Conservation (phyloP, 176 grass and related monocot genomes). For the Triticum aestivum region DNA sequence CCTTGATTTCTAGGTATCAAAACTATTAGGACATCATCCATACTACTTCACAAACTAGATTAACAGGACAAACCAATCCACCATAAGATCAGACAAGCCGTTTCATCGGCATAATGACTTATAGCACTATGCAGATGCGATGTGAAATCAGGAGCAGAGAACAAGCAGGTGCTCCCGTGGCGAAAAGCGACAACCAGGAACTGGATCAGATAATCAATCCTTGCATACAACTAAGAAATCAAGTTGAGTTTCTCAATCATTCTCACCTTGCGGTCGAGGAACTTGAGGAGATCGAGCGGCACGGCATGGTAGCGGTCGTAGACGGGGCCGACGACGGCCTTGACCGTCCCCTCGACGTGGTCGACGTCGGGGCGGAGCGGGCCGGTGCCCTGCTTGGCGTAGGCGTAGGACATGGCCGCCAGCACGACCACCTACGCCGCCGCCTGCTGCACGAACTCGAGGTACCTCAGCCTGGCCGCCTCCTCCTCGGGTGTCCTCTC, state of each 20-base stretch:
- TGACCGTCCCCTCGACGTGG: slow-evolving; percentile 79
- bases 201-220: neutral
- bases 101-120: neutral
- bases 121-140: too few relatives aligned
- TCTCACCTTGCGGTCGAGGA: slow-evolving; percentile 81
- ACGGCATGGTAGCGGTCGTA: slow-evolving; percentile 67
- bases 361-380: slow-evolving; percentile 82
- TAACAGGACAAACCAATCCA: neutral
- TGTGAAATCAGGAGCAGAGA: too few relatives aligned
- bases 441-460: slow-evolving; percentile 74
- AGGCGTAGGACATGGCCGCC: slow-evolving; percentile 56
- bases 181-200: neutral
- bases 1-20: neutral
- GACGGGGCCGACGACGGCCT: slow-evolving; percentile 79
- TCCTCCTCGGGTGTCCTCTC: slow-evolving; percentile 38
- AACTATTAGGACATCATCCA: too few relatives aligned
- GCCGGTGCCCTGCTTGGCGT: slow-evolving; percentile 66
- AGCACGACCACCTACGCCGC: slow-evolving; percentile 63
- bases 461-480: slow-evolving; percentile 80
- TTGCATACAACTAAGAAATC: neutral
- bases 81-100: neutral
- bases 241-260: neutral
- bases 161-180: too few relatives aligned
- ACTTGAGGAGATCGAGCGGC: slow-evolving; percentile 71
- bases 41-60: too few relatives aligned